A percentile compares a stretch with the other conserved stretches of the same genome.
These are phyloP conservation scores for Soucietia sequanensis DNA, from an alignment of 805 yeast species.

Conservation along the genomic window DNA sequence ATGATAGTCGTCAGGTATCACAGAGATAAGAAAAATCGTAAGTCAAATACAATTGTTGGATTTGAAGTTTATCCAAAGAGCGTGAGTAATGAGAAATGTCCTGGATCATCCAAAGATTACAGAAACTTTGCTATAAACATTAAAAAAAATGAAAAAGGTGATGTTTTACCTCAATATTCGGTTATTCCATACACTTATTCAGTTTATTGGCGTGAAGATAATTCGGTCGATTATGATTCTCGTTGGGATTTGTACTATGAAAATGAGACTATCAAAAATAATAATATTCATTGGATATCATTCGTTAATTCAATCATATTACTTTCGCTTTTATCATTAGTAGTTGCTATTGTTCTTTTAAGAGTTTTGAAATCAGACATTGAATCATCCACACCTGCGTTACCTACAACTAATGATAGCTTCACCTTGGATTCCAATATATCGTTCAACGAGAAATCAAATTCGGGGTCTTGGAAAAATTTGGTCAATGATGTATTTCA, in stretches of 20 bases:
- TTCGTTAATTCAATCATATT: constrained; percentile 69
- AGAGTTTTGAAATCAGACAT: constrained; percentile 54
- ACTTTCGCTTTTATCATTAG: constrained; percentile 55
- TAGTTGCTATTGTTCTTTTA: constrained; percentile 64
- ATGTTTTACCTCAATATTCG: constrained; percentile 24
- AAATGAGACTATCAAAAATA: constrained; percentile 45
- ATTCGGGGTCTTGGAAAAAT: constrained; percentile 48
- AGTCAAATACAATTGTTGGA: constrained; percentile 67
- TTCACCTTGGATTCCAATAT: no score
- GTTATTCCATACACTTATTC: constrained; percentile 78
- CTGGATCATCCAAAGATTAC: constrained; percentile 66
- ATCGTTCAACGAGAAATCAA: background rate
- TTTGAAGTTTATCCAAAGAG: constrained; percentile 88
- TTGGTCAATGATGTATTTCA: constrained; percentile 53
- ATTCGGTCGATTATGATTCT: constrained; percentile 57
- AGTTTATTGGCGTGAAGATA: constrained; percentile 85
- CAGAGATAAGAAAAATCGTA: constrained; percentile 34
- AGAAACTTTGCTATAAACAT: constrained; percentile 54
- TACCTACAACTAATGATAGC: constrained; percentile 13
- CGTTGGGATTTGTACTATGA: constrained; percentile 75
- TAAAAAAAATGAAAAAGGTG: constrained; percentile 24
- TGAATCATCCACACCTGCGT: constrained; percentile 16
- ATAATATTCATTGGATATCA: constrained; percentile 74
- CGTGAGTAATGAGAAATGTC: constrained; percentile 65
- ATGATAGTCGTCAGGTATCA: constrained; percentile 79